phyloP scores from a whole-genome alignment of 2,329 filamentous ascomycete species.

The Pseudofabraea citricarpa region DNA sequence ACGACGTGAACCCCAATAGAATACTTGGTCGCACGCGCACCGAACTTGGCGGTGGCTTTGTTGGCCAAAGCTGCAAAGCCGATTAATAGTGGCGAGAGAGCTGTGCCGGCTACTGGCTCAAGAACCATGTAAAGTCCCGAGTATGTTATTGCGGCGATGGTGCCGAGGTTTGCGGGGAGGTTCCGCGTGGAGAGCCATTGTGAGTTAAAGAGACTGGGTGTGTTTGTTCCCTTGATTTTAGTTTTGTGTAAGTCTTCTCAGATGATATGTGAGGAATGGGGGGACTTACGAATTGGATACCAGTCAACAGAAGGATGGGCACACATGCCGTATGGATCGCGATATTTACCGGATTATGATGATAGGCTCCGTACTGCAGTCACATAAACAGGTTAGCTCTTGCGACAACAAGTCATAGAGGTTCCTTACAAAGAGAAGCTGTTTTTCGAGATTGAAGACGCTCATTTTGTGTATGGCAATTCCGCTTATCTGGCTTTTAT shows the following conservation, averaged over 20 bases:
- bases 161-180: constrained; percentile 61
- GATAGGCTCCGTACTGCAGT: constrained; percentile 79
- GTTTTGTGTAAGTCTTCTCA: constrained; percentile 16
- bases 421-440: constrained; percentile 70
- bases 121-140: constrained; percentile 81
- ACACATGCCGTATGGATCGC: constrained; percentile 77
- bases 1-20: constrained; percentile 66
- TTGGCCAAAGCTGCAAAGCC: constrained; percentile 71
- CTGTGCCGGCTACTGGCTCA: constrained; percentile 84
- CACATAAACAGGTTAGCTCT: constrained; percentile 11
- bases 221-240: constrained; percentile 52
- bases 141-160: constrained; percentile 62
- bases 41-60: constrained; percentile 52
- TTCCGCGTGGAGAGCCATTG: constrained; percentile 64
- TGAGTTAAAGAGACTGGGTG: constrained; percentile 59
- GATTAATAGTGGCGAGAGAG: constrained; percentile 72
- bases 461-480: no score
- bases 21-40: constrained; percentile 43
- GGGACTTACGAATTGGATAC: constrained; percentile 62
- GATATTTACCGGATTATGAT: constrained; percentile 73
- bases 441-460: constrained; percentile 79
- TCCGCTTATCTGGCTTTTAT: no score
- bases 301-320: constrained; percentile 67
- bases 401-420: not conserved
- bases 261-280: constrained; percentile 2